Evolutionary conservation across 345 rosid species (phyloP).

Genomic region (Boechera retrofracta): DNA sequence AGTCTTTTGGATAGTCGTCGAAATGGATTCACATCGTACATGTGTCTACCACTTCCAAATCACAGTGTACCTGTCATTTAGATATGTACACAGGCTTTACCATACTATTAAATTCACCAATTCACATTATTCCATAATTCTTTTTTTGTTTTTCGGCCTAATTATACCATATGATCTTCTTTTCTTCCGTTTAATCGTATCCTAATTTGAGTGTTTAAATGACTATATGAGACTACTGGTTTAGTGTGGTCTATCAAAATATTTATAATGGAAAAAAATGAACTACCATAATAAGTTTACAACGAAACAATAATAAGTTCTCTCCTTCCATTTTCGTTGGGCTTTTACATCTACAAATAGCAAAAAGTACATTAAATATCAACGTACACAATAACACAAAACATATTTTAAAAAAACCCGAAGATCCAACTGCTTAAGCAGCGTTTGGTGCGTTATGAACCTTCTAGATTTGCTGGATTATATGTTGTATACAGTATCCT

Average conservation of each 20-base stretch:
- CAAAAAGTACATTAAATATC: neutral
- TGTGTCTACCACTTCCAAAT: constrained; percentile 42
- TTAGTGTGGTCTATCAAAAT: too few species aligned
- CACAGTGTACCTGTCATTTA: constrained; percentile 39
- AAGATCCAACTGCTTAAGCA: neutral
- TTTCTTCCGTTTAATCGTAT: neutral
- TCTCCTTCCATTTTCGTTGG: too few species aligned
- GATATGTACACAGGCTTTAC: constrained; percentile 9
- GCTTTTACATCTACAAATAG: neutral
- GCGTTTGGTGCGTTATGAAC: neutral
- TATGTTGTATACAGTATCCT: neutral
- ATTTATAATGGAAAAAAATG: too few species aligned
- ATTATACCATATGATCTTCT: neutral
- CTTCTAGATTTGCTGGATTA: neutral
- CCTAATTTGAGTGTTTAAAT: neutral
- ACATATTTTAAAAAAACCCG: neutral
- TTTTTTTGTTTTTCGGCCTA: neutral
- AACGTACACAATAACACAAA: neutral
- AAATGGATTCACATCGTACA: constrained; percentile 41
- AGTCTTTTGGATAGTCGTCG: constrained; percentile 30
- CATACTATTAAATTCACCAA: constrained; percentile 29
- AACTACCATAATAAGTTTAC: neutral
- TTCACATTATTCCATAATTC: constrained; percentile 11
- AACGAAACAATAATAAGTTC: neutral
- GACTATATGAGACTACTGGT: too few species aligned